Conservation (phyloP, 2,329 filamentous ascomycete species). For the Cryphonectria carpinicola region DNA sequence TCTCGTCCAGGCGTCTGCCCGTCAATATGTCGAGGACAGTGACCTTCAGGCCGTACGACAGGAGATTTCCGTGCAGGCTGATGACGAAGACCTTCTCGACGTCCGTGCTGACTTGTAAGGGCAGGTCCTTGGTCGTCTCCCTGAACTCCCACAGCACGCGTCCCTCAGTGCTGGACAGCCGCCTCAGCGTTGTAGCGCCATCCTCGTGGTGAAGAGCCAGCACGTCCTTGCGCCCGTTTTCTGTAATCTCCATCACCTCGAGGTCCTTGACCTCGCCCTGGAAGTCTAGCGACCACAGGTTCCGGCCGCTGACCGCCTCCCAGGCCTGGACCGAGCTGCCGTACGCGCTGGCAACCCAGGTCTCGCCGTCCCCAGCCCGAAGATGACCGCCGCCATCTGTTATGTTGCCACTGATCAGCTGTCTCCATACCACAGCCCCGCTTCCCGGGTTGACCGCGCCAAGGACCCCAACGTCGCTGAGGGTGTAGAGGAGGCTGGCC, state of each 20-base stretch:
- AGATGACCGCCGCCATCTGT: conserved; percentile 58
- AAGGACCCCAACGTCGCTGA: conserved; percentile 81
- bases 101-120: conserved; percentile 76
- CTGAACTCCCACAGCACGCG: conserved; percentile 77
- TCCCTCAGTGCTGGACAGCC: conserved; percentile 74
- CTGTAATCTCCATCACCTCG: conserved; percentile 75
- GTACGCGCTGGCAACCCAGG: conserved; percentile 74
- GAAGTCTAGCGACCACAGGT: conserved; percentile 73
- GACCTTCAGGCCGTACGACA: conserved; percentile 77
- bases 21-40: conserved; percentile 72
- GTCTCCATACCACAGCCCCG: conserved; percentile 85
- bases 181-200: conserved; percentile 63
- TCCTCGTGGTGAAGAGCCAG: conserved; percentile 69
- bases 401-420: conserved; percentile 63
- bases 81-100: conserved; percentile 75
- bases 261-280: conserved; percentile 66
- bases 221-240: conserved; percentile 67
- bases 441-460: conserved; percentile 89
- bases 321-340: conserved; percentile 75
- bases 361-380: conserved; percentile 77
- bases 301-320: conserved; percentile 80
- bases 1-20: conserved; percentile 73
- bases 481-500: conserved; percentile 86
- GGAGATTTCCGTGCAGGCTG: conserved; percentile 70
- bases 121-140: conserved; percentile 69